A percentile compares a stretch with the other conserved stretches of the same genome.
phyloP scores from a whole-genome alignment of 1,139 yeast species.

The Lodderomyces oxycetoniae region DNA sequence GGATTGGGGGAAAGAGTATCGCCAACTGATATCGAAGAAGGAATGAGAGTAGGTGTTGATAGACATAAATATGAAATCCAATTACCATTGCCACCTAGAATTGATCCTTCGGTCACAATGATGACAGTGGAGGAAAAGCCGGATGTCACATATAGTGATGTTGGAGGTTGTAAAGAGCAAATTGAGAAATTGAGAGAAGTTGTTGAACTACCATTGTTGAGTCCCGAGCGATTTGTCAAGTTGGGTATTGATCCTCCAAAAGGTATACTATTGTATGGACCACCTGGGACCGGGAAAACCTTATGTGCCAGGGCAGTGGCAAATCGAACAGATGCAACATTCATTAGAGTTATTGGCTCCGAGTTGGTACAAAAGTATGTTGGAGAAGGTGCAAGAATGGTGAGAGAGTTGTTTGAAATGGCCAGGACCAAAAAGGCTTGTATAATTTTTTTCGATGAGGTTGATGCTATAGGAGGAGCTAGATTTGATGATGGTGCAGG shows the following conservation, averaged over 20 bases:
- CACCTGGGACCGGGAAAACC: conserved; percentile 98
- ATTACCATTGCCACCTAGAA: conserved; percentile 94
- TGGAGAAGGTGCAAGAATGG: conserved; percentile 99
- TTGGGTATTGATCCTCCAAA: conserved; percentile 98
- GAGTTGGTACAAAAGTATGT: conserved; percentile 97
- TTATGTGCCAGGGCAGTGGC: conserved; percentile 98
- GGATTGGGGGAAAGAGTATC: conserved; percentile 94
- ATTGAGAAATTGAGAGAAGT: conserved; percentile 96
- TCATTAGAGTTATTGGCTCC: conserved; percentile 95
- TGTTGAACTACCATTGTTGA: conserved; percentile 87
- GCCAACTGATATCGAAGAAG: conserved; percentile 98
- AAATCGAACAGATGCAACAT: conserved; percentile 96
- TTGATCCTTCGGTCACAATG: conserved; percentile 98
- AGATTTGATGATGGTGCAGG: conserved; percentile 99
- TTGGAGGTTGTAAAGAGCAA: conserved; percentile 97
- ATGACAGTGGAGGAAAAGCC: conserved; percentile 99
- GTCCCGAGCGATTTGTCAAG: conserved; percentile 94
- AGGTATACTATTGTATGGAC: conserved; percentile 93
- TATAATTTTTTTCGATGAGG: conserved; percentile 93
- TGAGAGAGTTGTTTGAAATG: conserved; percentile 95
- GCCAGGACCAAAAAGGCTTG: conserved; percentile 97
- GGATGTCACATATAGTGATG: conserved; percentile 83
- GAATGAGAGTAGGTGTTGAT: conserved; percentile 99
- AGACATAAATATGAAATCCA: conserved; percentile 95
- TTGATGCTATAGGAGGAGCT: conserved; percentile 98